These are phyloP conservation scores for Fraxinus sp. DNA, from an alignment of 305 asterid genomes.

Conservation along the genomic window DNA sequence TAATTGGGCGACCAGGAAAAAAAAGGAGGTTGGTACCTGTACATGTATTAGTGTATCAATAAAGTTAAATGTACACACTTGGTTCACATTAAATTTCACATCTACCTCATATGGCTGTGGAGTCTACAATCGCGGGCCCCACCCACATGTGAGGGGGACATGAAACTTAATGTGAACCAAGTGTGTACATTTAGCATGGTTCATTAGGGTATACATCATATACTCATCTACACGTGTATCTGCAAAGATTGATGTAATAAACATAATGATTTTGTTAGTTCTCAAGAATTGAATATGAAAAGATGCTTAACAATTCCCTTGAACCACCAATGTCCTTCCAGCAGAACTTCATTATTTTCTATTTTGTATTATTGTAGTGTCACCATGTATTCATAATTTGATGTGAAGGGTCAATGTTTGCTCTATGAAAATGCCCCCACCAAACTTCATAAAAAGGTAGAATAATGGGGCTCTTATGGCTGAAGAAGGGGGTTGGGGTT, in stretches of 20 bases:
- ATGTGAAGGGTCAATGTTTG: constrained; percentile 7
- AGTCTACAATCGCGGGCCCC: too few species aligned
- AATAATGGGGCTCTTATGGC: too few species aligned
- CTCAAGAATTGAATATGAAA: neutral
- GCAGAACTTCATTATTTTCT: constrained; percentile 9
- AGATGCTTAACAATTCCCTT: neutral
- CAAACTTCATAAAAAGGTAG: neutral
- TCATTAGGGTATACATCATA: too few species aligned
- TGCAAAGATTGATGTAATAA: neutral
- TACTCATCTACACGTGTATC: too few species aligned
- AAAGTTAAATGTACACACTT: too few species aligned
- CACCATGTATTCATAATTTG: neutral
- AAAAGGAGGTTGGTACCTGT: neutral
- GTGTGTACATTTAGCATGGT: too few species aligned
- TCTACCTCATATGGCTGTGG: too few species aligned
- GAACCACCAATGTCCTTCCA: constrained; percentile 27
- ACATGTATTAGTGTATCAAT: too few species aligned
- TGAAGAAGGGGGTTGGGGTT: too few species aligned
- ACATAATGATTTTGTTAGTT: neutral
- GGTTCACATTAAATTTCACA: too few species aligned
- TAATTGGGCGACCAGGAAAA: neutral
- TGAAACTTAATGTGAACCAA: too few species aligned
- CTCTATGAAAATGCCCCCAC: neutral
- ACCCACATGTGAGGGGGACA: too few species aligned
- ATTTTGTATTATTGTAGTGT: neutral